Conservation (phyloP, 1,139 yeast genomes). For the Dujonia santamariae region DNA sequence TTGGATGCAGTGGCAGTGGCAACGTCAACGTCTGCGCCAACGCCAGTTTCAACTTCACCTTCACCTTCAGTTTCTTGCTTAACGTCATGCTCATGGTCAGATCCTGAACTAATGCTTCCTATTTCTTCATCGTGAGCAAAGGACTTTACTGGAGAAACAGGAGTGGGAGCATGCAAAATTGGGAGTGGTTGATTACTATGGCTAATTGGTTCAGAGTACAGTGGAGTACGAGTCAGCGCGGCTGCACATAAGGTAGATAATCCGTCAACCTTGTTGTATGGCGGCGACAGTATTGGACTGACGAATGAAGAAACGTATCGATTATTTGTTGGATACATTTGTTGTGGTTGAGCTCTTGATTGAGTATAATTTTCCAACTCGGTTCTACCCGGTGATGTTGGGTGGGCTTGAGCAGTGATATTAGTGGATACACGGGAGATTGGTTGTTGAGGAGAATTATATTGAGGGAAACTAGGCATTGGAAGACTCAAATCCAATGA, state of each 20-base stretch:
- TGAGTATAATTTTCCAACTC: too few relatives aligned
- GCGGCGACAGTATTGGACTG: conserved; percentile 9
- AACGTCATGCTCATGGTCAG: conserved; percentile 6
- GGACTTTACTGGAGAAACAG: conserved; percentile 1
- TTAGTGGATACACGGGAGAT: too few relatives aligned
- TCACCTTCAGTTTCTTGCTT: not conserved
- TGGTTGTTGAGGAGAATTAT: too few relatives aligned
- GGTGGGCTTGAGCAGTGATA: too few relatives aligned
- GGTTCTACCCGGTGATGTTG: too few relatives aligned
- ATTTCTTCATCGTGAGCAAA: conserved; percentile 1
- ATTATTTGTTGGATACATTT: not conserved
- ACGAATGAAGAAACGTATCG: conserved; percentile 5
- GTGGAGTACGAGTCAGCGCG: conserved; percentile 6
- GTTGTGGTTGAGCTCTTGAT: not conserved
- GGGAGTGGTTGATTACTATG: conserved; percentile 1
- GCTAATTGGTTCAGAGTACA: conserved; percentile 7
- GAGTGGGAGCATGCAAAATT: conserved; percentile 1
- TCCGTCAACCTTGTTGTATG: conserved; percentile 6
- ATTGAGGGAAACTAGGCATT: too few relatives aligned
- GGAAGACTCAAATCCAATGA: conserved; percentile 28
- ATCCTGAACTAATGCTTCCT: conserved; percentile 1
- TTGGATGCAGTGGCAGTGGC: not conserved
- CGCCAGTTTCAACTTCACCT: not conserved
- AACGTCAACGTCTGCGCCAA: not conserved
- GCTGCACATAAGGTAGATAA: conserved; percentile 8